A percentile compares a stretch with the other conserved stretches of the same genome.
Evolutionary conservation across 202 grass and related monocot genomes (phyloP).

Genomic region (Elaeis oleifera): DNA sequence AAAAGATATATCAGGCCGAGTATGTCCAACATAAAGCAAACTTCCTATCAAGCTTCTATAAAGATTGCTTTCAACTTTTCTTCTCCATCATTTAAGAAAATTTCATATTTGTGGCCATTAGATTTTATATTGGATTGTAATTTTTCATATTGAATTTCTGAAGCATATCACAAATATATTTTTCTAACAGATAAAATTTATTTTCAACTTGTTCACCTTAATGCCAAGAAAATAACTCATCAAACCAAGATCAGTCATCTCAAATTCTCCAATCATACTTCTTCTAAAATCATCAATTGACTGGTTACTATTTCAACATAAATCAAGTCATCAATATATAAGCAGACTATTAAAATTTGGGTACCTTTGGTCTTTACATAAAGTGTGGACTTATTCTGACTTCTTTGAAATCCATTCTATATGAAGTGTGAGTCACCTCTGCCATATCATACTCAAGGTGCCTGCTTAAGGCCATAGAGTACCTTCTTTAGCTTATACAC

Average conservation of each 20-base stretch:
- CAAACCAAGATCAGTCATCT: conserved; percentile 28
- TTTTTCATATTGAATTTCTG: no score
- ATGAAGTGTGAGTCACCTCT: conserved; percentile 8
- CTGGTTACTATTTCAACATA: not conserved
- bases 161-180: no score
- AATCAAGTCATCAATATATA: conserved; percentile 21
- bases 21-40: not conserved
- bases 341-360: conserved; percentile 7
- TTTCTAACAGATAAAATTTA: no score
- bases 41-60: not conserved
- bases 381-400: conserved; percentile 3
- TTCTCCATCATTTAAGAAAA: no score
- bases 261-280: conserved; percentile 22
- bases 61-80: no score
- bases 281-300: conserved; percentile 12
- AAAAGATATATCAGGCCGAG: not conserved
- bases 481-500: conserved; percentile 1
- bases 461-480: conserved; percentile 15
- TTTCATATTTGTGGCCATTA: no score
- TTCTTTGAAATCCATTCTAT: not conserved
- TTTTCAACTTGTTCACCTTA: no score
- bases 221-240: no score
- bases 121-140: no score
- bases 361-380: conserved; percentile 6
- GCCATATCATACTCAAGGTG: not conserved